Evolutionary conservation across 2,329 filamentous ascomycete genomes (phyloP).

Genomic region (Verticillium alfalfae): DNA sequence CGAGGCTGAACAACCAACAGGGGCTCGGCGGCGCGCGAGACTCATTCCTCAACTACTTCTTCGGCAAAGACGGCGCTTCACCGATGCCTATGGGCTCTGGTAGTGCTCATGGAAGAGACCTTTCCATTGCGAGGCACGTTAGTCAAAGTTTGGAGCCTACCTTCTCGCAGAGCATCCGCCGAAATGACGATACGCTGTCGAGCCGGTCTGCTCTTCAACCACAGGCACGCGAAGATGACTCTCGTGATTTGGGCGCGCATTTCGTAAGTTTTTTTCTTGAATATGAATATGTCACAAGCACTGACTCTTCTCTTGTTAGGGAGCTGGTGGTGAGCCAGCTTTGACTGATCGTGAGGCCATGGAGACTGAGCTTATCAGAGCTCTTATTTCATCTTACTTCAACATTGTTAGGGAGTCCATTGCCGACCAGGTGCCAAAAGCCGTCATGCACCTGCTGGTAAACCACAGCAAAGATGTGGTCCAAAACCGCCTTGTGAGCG

Average conservation of each 20-base stretch:
- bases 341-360: constrained; percentile 94
- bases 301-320: constrained; percentile 28
- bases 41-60: constrained; percentile 98
- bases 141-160: constrained; percentile 75
- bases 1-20: constrained; percentile 55
- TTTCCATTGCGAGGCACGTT: constrained; percentile 56
- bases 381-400: constrained; percentile 97
- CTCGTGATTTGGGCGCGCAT: constrained; percentile 42
- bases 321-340: constrained; percentile 67
- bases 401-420: constrained; percentile 99
- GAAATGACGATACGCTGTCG: constrained; percentile 54
- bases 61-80: constrained; percentile 78
- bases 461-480: constrained; percentile 98
- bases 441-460: constrained; percentile 96
- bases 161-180: constrained; percentile 77
- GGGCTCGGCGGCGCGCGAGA: constrained; percentile 64
- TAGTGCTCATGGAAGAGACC: constrained; percentile 31
- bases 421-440: constrained; percentile 96
- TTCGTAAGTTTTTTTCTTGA: constrained; percentile 45
- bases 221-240: constrained; percentile 31
- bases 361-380: constrained; percentile 94
- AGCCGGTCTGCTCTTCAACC: constrained; percentile 42
- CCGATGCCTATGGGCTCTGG: constrained; percentile 31
- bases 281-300: not conserved
- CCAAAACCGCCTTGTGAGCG: constrained; percentile 91